Evolutionary conservation across 352 stramenopile species (phyloP), one percentile per base, ranked within the genome.

Genomic region (Salisapilia sapeloensis): DNA sequence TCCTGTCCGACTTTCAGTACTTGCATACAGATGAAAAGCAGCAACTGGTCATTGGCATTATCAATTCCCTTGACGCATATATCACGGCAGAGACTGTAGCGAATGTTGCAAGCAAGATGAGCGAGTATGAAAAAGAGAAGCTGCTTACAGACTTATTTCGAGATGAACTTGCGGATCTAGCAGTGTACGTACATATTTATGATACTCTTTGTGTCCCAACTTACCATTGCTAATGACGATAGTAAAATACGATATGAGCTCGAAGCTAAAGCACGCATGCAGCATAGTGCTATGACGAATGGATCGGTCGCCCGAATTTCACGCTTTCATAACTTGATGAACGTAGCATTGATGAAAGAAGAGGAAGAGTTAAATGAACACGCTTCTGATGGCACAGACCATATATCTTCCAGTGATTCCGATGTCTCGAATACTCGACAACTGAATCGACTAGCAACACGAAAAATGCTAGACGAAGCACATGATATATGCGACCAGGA

Each of bases 251-350:
- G 63, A 13, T 42, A 47, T 2, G 56, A 77, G 25, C 49, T 67
- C 24, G 26, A 69, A 0, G 32, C 56, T 10, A 65, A 62, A n/a
- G 61, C 62, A 2, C 70, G 47, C 15, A 59, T 47, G 4, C 59
- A 76, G n/a, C 61, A 77, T 11, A 60, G 63, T 19, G 64, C 59
- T 22, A 74, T 77, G 29, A 41, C 77, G n/a, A 59, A 81, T 33
- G 47, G 54, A 0, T 77, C 65, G 1, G 61, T 46, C 3, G 40
- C 51, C 8, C 59, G 61, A 4, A 77, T 77, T 29, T 77, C 61
- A 18, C 59, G 39, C 15, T 81, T 81, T 15, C 65, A 81, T 32
- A 42, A 48, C 15, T 27, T 75, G 3, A 64, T 80, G 28, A 23
- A 58, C 18, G 16, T 40, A 9, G 11, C 24, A n/a, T 25, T 56